These are phyloP conservation scores for Lodderomyces orthopsilosis DNA, from an alignment of 1,139 yeast genomes.

Conservation along the genomic window DNA sequence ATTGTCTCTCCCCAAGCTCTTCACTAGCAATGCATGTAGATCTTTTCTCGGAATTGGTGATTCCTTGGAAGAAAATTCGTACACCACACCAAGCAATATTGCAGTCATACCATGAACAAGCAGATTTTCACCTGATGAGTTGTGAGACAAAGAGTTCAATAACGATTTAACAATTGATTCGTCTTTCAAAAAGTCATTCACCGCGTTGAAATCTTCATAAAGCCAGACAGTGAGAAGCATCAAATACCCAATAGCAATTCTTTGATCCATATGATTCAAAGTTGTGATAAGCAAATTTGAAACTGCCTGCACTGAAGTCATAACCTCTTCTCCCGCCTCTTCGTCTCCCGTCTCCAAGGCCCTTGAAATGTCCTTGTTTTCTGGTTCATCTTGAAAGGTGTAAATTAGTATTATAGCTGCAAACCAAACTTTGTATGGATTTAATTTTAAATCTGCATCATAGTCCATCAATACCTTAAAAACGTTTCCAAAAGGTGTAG, in stretches of 20 bases:
- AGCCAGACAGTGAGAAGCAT: conserved; percentile 76
- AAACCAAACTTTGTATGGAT: conserved; percentile 90
- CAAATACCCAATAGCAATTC: conserved; percentile 76
- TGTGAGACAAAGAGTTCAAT: conserved; percentile 63
- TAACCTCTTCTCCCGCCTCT: conserved; percentile 68
- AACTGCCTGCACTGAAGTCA: conserved; percentile 74
- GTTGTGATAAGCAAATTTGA: conserved; percentile 73
- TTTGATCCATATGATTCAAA: conserved; percentile 62
- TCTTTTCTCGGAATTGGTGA: conserved; percentile 71
- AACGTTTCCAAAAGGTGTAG: conserved; percentile 48
- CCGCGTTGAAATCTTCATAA: conserved; percentile 74
- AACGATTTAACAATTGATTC: conserved; percentile 64
- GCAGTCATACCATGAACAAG: conserved; percentile 76
- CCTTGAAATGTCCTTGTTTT: conserved; percentile 50
- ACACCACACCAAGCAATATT: conserved; percentile 69
- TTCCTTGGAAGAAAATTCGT: conserved; percentile 71
- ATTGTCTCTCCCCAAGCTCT: conserved; percentile 78
- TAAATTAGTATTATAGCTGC: conserved; percentile 66
- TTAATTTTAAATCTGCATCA: conserved; percentile 69
- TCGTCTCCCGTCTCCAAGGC: conserved; percentile 64
- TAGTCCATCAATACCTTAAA: conserved; percentile 72
- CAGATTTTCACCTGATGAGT: conserved; percentile 54
- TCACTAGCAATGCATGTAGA: conserved; percentile 60
- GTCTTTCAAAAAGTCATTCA: conserved; percentile 73
- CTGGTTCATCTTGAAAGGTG: conserved; percentile 59